Conservation (phyloP, 78 protist species). For the Dictyostelium capitatum region DNA sequence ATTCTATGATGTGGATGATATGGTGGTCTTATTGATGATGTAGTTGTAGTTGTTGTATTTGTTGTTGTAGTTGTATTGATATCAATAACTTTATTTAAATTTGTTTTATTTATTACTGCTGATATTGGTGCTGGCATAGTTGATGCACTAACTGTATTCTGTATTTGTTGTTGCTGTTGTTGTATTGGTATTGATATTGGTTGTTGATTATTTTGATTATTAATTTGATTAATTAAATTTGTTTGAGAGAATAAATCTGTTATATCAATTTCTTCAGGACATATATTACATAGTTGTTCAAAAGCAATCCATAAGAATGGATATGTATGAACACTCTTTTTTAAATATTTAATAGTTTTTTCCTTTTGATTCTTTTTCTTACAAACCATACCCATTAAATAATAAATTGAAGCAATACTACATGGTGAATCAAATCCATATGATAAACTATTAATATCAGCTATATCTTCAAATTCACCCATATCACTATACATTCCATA, state of each 20-base stretch:
- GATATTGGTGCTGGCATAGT: not conserved
- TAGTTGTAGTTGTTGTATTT: not conserved
- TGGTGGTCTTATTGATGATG: not conserved
- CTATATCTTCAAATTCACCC: not conserved
- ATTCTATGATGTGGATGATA: conserved; percentile 12
- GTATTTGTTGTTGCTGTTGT: not conserved
- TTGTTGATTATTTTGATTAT: not conserved
- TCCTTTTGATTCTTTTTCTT: conserved; percentile 31
- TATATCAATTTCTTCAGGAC: not conserved
- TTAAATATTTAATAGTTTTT: conserved; percentile 32
- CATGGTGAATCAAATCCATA: conserved; percentile 19
- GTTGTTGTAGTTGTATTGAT: not conserved
- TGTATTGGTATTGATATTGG: not conserved
- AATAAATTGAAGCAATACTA: conserved; percentile 31
- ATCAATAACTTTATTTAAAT: not conserved
- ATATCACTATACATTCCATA: conserved; percentile 14
- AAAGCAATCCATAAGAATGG: conserved; percentile 71
- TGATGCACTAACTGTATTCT: not conserved
- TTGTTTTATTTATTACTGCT: not conserved
- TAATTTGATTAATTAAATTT: not conserved
- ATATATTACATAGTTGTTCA: conserved; percentile 68
- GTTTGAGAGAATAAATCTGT: conserved; percentile 1
- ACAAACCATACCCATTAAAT: conserved; percentile 29
- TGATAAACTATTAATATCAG: conserved; percentile 12
- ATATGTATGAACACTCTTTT: not conserved